Evolutionary conservation across 2,329 filamentous ascomycete species (phyloP), one percentile per base, ranked within the genome.

Genomic region (Byssochlamys sp.): DNA sequence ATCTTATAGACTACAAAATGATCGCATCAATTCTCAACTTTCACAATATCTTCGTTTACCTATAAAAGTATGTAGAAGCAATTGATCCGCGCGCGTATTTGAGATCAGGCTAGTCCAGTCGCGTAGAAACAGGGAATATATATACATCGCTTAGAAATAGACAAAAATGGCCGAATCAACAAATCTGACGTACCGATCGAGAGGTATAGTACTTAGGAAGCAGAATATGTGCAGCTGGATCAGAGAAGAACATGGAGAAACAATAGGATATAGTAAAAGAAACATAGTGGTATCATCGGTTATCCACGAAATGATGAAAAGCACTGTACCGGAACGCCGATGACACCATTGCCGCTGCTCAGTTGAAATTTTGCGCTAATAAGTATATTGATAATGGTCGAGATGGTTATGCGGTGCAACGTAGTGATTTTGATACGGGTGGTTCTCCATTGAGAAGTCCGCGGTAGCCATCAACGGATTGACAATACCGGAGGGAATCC

Each of bases 341-440:
- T 6, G 7, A 45, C 39, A 45, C n/a, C n/a, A 19, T 45, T 19
- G 5, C 39, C 39, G 3, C n/a, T 19, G n/a, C 4, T 3, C 39
- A 2, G 39, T n/a, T 45, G 39, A 14, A 59, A 31, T 10, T 31
- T 31, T 10, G 11, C 29, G 29, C 54, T 63, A 68, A 9, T 57
- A 25, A 9, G 52, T 59, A 33, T 67, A 69, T 11, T 66, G 59
- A 57, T 68, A 71, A 51, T 64, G 62, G 35, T 65, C 60, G 26
- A 67, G 58, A 52, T 69, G 66, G 60, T 75, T 79, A 63, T 72
- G 67, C 1, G 89, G 88, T 35, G 88, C 86, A 61, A 90, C 85
- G 65, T 92, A 95, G 73, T 86, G 86, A 54, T 85, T 84, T 67
- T 90, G 86, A 67, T 94, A 95, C 1, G 90, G 89, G 72, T 91